Evolutionary conservation across 305 asterid species (phyloP), one percentile per base, ranked within the genome.

Genomic region (Euphrasia arctica): DNA sequence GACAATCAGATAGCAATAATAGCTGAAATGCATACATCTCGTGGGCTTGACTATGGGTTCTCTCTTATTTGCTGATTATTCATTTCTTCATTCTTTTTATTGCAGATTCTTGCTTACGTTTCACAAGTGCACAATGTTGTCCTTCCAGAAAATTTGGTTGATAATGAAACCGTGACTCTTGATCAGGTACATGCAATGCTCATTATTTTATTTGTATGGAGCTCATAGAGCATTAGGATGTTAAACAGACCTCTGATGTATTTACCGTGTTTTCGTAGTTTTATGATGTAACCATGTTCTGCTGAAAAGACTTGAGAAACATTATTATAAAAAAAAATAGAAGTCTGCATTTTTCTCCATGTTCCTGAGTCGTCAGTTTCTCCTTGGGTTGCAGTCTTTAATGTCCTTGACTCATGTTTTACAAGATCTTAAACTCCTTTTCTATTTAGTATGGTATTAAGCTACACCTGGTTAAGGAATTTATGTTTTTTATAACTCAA

Each of bases 71-170:
- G 36, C 63, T 65, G 32, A 29, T 58, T 66, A 67, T 63, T 34
- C 67, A 48, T 54, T 72, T 6, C 10, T 39, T 39, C 54, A 32
- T 71, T 63, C 70, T 70, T 50, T 48, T 62, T 70, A 18, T 73
- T 72, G 75, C 90, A 93, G 99, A 79, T 93, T 83, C 76, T 93
- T 74, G 96, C 99, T 66, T 93, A 93, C 72, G 97, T 93, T 70
- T 93, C 99, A 58, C 97, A 93, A 86, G 99, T 74, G 52, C 96
- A 90, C 79, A 85, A 74, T 11, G 94, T 93, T 75, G 82, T 83
- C 70, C 92, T 93, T 71, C 92, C 99, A 14, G 95, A 83, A 39
- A 80, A 82, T 71, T 75, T 78, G 65, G 83, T 93, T 62, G 92
- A 90, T 75, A 83, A 78, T 66, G 90, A 84, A 60, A 79, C 80